phyloP scores from a whole-genome alignment of 2,329 filamentous ascomycete genomes.

The Penicillium palitans region DNA sequence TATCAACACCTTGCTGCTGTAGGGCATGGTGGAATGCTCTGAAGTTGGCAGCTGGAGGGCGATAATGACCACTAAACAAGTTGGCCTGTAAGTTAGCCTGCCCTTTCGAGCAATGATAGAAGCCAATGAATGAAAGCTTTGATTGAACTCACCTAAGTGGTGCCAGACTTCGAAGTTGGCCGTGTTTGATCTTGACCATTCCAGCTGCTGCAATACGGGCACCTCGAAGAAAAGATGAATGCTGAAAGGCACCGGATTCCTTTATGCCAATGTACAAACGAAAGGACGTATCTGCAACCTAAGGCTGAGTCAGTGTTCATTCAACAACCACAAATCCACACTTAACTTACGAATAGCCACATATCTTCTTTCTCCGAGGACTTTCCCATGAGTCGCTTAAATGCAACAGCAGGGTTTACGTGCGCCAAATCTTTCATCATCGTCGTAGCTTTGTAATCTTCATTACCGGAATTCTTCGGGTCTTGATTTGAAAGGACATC shows the following conservation, averaged over 20 bases:
- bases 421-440: constrained; percentile 62
- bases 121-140: neutral
- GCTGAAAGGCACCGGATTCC: constrained; percentile 82
- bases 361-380: constrained; percentile 81
- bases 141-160: constrained; percentile 47
- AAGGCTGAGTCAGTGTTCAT: no score
- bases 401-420: constrained; percentile 68
- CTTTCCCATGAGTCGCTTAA: constrained; percentile 71
- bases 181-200: constrained; percentile 75
- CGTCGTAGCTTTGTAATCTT: constrained; percentile 61
- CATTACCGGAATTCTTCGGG: constrained; percentile 63
- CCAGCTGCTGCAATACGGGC: constrained; percentile 79
- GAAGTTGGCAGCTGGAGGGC: constrained; percentile 80
- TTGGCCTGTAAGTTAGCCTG: constrained; percentile 33
- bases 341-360: constrained; percentile 73
- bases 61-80: constrained; percentile 73
- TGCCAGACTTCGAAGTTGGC: constrained; percentile 64
- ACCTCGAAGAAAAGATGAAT: constrained; percentile 85
- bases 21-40: constrained; percentile 75
- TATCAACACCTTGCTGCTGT: constrained; percentile 72
- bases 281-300: constrained; percentile 71
- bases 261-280: constrained; percentile 85
- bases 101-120: neutral
- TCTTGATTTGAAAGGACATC: constrained; percentile 14
- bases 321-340: no score